Base-by-base conservation (phyloP, 495 filamentous ascomycete genomes). In the Friedmanniomyces endolithicus region DNA sequence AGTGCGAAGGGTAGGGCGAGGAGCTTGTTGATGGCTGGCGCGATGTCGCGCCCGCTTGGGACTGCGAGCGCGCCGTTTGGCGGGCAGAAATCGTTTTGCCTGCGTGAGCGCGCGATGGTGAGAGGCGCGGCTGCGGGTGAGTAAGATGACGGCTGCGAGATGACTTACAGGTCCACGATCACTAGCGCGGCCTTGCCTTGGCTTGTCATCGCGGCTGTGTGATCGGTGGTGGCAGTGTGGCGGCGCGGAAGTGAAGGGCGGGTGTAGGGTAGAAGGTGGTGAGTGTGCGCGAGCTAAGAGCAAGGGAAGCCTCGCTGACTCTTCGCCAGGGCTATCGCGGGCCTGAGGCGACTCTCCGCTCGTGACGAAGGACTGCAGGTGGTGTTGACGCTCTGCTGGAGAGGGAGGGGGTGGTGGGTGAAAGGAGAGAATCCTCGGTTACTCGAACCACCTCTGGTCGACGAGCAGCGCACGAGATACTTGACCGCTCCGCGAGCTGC, bases 71-170 rank as follows among this genome's bases (percentile, higher is more conserved):
- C 79, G 50, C 92, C 92, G 64, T 83, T 87, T 23, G 90, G 90
- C 56, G 86, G 87, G 69, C 88, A 95, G 70, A 98, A 98, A 73
- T 96, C 92, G 68, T 95, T 87, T 71, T 98, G 92, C 24, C 37
- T 43, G 19, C 24, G 39, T 39, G 34, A 7, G 47, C 9, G 24
- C 16, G 47, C 16, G 24, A 34, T 2, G 17, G 23, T 19, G 27
- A 19, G 24, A 1, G 16, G 11, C 3, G 11, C 20, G 47, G 24
- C 47, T 27, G 47, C 24, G 29, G 44, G 17, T 27, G 16, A 20
- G 44, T 27, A 47, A 1, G 23, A 2, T 24, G 47, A 7, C 4
- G 3, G 6, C 19, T 6, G 29, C 12, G 35, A 23, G 33, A 19
- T 39, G 19, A 31, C 39, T 44, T 23, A 45, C 52, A 60, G 29